Base-by-base conservation (phyloP, 1,284 basidiomycete genomes). In the Wolfiporia cocos region DNA sequence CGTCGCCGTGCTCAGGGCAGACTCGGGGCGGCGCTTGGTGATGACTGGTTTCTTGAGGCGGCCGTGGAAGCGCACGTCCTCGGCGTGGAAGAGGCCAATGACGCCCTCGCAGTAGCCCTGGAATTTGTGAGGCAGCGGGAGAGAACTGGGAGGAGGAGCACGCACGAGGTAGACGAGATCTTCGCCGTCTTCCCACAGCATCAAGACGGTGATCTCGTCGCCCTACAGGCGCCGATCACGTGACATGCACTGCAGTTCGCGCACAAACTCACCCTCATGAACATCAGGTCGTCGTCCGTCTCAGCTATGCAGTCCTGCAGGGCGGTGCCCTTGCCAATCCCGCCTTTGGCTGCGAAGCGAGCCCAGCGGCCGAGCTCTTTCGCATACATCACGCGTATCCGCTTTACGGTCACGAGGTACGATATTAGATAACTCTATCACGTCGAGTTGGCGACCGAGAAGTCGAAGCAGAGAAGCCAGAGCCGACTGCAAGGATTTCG, bases 221-320 rank as follows among this genome's bases (percentile, higher is more conserved):
- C 81, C 85, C 85, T 89, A 49, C 31, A 17, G 17, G 35, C 15
- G 22, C 28, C 4, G 73, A 78, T 48, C 7, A 11, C 31, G 17
- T 18, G 9, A 33, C 17, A 15, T 18, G 31, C 31, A 33, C 15
- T 46, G 87, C 86, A n/a, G n/a, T n/a, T n/a, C n/a, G n/a, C n/a
- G n/a, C n/a, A n/a, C n/a, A n/a, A n/a, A 64, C 71, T 37, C 44
- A 79, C 86, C 70, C 85, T 81, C 48, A 92, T 68, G 60, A 93
- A 93, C 91, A 94, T 94, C 41, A 94, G 71, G 61, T 92, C 88
- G 34, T 85, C 83, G 10, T 78, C 66, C 33, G 74, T 70, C 58
- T 90, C 80, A 2, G 88, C 88, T 6, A 89, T 76, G 53, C 86
- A 90, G 57, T 93, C 89, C 39, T 73, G 69, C 22, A 73, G 45